Base-by-base conservation (phyloP, 768 basidiomycete species). In the Kwoniella newhampshirensis region DNA sequence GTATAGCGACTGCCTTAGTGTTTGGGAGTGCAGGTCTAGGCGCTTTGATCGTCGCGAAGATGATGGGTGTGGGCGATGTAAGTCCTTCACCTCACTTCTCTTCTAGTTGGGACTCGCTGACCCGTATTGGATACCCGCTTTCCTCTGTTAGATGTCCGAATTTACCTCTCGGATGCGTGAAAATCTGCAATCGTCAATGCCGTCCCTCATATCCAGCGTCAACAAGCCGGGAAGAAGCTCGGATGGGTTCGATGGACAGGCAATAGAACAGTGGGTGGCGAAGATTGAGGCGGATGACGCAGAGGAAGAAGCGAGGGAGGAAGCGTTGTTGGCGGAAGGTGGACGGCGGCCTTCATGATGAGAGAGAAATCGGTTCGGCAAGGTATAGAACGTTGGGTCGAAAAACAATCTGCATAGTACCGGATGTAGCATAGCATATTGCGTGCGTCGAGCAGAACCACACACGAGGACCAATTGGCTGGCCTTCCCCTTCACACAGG, bases 1-100 rank as follows among this genome's bases (percentile, higher is more conserved):
- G 60, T 12, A 63, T 69, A 45, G 70, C 70, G 9, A 72, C 70
- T 9, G 65, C 61, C 3, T 36, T 72, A 20, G 70, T 72, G 2
- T 57, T 57, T 25, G 62, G 63, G 6, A 63, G 52, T 35, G 67
- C 70, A 13, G 66, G 62, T 15, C 30, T 69, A 18, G 68, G 68
- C 0, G 64, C 58, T 9, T 62, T 57, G 25, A 49, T 62, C n/a
- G 59, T 64, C 1, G 54, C 63, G 8, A 64, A 64, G 36, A 8
- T 67, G 17, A 36, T 72, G 43, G 70, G 68, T 17, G 70, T 72
- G 4, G 47, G 57, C 11, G 54, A 58, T 59, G 70, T 72, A 40
- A 62, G 70, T 64, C 21, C 13, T 17, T 32, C 1, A 2, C 20
- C 17, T 32, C 28, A 26, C 21, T 13, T 46, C 3, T 25, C n/a